phyloP scores from a whole-genome alignment of 2,329 filamentous ascomycete species.

The Chalara sp. region DNA sequence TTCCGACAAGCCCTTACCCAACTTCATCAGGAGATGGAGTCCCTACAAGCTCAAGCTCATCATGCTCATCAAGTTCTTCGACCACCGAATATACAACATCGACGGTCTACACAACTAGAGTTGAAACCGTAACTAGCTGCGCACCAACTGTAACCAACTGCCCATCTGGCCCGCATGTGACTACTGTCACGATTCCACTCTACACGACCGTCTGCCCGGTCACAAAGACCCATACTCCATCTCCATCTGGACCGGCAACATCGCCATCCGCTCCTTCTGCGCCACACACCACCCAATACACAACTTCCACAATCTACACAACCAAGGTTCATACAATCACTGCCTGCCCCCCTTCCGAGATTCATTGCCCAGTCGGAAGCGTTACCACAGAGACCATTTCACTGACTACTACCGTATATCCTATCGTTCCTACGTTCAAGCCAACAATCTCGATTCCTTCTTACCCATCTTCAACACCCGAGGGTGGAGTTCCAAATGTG shows the following conservation, averaged over 20 bases:
- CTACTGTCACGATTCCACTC: background rate
- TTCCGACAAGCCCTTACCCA: background rate
- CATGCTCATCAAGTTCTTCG: background rate
- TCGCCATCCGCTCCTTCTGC: background rate
- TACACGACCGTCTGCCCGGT: slow-evolving; percentile 6
- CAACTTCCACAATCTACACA: slow-evolving; percentile 19
- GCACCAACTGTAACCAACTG: background rate
- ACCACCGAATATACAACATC: background rate
- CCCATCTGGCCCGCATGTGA: background rate
- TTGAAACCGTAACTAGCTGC: slow-evolving; percentile 1
- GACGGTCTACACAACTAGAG: background rate
- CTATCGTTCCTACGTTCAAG: slow-evolving; percentile 7
- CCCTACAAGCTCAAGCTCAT: background rate
- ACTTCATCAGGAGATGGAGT: background rate
- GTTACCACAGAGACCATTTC: slow-evolving; percentile 20
- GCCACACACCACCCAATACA: slow-evolving; percentile 1
- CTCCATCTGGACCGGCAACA: background rate
- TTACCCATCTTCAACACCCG: background rate
- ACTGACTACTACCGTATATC: slow-evolving; percentile 21
- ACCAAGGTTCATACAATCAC: slow-evolving; percentile 20
- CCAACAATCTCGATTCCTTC: background rate
- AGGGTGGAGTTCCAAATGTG: background rate
- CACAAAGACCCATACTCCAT: background rate
- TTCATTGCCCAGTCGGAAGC: slow-evolving; percentile 17
- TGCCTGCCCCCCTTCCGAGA: slow-evolving; percentile 18